A percentile compares a stretch with the other conserved stretches of the same genome.
phyloP scores from a whole-genome alignment of 1,284 basidiomycete species.

The Puccinia hordei region DNA sequence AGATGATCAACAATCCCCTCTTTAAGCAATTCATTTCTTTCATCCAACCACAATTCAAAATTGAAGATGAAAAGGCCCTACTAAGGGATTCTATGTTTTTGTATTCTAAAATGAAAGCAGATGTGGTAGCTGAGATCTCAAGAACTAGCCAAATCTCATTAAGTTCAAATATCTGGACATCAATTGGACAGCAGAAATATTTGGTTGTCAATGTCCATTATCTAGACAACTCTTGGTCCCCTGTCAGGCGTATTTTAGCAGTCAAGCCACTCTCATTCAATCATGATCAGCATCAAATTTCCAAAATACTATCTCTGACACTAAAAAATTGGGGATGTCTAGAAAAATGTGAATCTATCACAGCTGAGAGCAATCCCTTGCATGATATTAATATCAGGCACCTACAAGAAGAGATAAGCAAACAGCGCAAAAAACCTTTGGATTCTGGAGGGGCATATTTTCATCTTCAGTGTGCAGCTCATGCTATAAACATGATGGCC shows the following conservation, averaged over 20 bases:
- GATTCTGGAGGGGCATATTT: background rate
- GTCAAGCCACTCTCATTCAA: background rate
- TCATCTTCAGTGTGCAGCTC: background rate
- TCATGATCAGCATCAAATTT: background rate
- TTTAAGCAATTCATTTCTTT: background rate
- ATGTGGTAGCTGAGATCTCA: background rate
- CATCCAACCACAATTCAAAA: background rate
- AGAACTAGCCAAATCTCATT: background rate
- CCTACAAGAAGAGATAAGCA: background rate
- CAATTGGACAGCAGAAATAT: background rate
- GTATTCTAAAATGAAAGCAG: background rate
- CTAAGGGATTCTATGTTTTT: background rate
- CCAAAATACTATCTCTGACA: background rate
- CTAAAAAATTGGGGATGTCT: background rate
- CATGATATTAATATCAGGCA: background rate
- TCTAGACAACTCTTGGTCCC: background rate
- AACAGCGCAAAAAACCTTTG: background rate
- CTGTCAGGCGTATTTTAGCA: background rate
- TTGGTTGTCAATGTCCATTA: background rate
- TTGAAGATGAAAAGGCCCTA: background rate
- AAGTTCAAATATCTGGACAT: background rate
- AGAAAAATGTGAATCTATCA: slow-evolving; percentile 2
- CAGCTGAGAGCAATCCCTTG: background rate
- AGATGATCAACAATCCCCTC: background rate
- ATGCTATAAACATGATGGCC: background rate